Evolutionary conservation across 345 rosid species (phyloP), one percentile per base, ranked within the genome.

Genomic region (Conringia planisiliqua): DNA sequence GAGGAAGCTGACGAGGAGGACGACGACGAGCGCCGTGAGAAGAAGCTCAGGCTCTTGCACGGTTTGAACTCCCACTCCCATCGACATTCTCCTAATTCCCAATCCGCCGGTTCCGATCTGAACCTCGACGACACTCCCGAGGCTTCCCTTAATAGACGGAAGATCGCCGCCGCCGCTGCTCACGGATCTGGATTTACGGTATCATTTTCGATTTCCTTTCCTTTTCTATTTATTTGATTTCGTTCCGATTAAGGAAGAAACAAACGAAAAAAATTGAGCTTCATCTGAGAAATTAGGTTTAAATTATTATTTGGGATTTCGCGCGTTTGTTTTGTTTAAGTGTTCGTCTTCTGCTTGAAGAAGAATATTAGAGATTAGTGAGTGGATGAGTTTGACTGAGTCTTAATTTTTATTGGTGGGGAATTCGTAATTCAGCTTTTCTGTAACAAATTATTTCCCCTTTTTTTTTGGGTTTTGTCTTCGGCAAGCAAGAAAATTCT

Each of bases 11-110:
- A 82, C 6, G 88, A 76, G 38, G 93, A 88, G 17, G 91, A 93
- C 16, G 96, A 84, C 10, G 97, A 92, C 17, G 96, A 92, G 77
- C 85, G 97, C 4, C 69, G 73, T 0, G 75, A 86, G 83, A 94
- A 90, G 89, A 90, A 91, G 81, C 97, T 79, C 66, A 81, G 77
- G 78, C 87, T 83, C 39, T 80, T 92, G 58, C 90, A 74, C 52
- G 95, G 96, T 35, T 75, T 93, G 72, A 85, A 89, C 80, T 80
- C 81, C 35, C 77, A 83, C 36, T 70, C 75, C 10, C 75, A 40
- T 59, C 82, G 68, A 51, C 81, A 75, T 70, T 78, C 71, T 66
- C 81, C 66, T 29, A 78, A 81, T 80, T 78, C 83, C 29, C 78
- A 65, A 42, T 82, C 70, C 1, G 36, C 18, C 50, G 83, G 78